phyloP scores from a whole-genome alignment of 164 flowering plant genomes.

The Kalanchoe fedtschenkoi region DNA sequence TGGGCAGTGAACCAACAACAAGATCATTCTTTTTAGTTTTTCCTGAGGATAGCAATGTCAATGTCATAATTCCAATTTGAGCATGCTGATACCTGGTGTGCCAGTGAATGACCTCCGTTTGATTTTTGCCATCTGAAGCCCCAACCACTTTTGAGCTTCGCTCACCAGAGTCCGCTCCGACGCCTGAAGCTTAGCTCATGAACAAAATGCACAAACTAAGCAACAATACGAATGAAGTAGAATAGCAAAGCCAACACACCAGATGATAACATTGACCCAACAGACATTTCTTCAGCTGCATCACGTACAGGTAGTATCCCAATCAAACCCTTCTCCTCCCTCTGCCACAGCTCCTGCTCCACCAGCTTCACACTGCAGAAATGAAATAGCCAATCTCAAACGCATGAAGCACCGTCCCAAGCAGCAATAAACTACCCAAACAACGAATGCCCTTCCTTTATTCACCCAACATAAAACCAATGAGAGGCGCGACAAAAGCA shows the following conservation, averaged over 20 bases:
- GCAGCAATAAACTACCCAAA: no score
- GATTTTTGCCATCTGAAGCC: constrained; percentile 53
- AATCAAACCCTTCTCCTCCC: constrained; percentile 91
- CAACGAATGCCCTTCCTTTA: no score
- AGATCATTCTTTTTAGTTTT: no score
- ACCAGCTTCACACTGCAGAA: constrained; percentile 75
- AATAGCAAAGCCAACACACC: constrained; percentile 28
- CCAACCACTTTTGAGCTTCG: constrained; percentile 33
- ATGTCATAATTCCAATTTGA: no score
- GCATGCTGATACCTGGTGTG: constrained; percentile 85
- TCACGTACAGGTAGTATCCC: constrained; percentile 91
- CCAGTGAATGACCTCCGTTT: constrained; percentile 82
- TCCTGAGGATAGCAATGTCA: no score
- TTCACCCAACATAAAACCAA: no score
- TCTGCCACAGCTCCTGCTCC: constrained; percentile 99
- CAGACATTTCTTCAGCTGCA: constrained; percentile 45
- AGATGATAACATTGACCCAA: constrained; percentile 36
- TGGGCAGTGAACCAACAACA: no score
- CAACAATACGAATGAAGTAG: background rate
- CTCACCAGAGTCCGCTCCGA: constrained; percentile 51
- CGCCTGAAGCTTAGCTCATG: constrained; percentile 22
- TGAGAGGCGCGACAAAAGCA: no score
- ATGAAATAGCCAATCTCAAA: background rate
- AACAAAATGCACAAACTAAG: background rate
- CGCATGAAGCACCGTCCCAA: background rate